These are phyloP conservation scores for Rhizophagus sp. DNA, from an alignment of 192 early-diverging fungal species.

Conservation along the genomic window DNA sequence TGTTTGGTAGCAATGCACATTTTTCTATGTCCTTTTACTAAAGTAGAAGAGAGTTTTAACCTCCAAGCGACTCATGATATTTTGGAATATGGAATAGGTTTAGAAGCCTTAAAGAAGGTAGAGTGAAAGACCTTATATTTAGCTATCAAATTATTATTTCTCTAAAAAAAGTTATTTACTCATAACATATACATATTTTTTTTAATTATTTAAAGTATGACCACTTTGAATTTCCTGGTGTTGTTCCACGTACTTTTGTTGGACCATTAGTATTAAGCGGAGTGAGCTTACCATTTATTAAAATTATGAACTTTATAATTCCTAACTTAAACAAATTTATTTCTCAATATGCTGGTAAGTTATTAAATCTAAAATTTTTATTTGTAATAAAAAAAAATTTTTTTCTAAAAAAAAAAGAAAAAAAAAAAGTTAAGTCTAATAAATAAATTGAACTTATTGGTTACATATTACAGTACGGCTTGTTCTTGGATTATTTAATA, in stretches of 20 bases:
- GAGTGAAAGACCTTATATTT: background rate
- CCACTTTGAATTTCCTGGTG: conserved; percentile 91
- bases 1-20: conserved; percentile 37
- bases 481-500: conserved; percentile 52
- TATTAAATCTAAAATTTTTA: background rate
- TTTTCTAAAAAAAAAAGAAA: background rate
- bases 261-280: conserved; percentile 71
- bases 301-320: conserved; percentile 29
- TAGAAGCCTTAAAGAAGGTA: conserved; percentile 34
- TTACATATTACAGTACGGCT: conserved; percentile 36
- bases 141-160: background rate
- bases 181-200: background rate
- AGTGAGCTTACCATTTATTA: conserved; percentile 50
- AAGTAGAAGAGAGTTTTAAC: conserved; percentile 98
- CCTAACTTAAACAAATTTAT: conserved; percentile 35
- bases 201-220: conserved; percentile 57
- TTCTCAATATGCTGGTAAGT: conserved; percentile 44
- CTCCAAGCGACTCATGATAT: conserved; percentile 93
- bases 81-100: conserved; percentile 54
- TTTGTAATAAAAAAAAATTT: background rate
- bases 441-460: background rate
- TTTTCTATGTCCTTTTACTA: conserved; percentile 75
- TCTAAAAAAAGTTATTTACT: background rate
- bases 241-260: conserved; percentile 92
- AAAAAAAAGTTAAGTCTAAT: too few species aligned